These are phyloP conservation scores for Geranium brycei DNA, from an alignment of 345 rosid species.

Conservation along the genomic window DNA sequence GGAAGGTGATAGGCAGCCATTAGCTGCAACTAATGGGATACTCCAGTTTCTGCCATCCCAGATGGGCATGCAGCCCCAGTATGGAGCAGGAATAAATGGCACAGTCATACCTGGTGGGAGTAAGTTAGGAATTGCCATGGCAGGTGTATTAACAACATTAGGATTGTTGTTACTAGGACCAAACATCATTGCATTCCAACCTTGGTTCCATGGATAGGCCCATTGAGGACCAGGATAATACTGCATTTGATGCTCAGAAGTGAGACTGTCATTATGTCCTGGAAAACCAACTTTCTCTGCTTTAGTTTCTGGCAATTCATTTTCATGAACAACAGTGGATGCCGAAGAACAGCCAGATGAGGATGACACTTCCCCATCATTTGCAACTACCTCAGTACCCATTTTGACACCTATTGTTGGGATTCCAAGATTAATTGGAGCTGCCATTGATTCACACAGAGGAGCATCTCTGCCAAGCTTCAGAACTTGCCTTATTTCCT, in stretches of 20 bases:
- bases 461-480: too few species aligned
- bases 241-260: slow-evolving; percentile 1
- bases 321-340: background rate
- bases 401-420: too few species aligned
- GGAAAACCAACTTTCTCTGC: background rate
- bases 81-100: slow-evolving; percentile 20
- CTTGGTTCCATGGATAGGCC: slow-evolving; percentile 8
- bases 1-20: slow-evolving; percentile 5
- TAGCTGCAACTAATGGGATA: slow-evolving; percentile 4
- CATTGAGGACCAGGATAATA: slow-evolving; percentile 14
- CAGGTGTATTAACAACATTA: background rate
- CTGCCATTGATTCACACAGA: too few species aligned
- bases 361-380: slow-evolving; percentile 4
- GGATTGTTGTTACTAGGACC: too few species aligned
- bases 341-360: slow-evolving; percentile 14
- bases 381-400: too few species aligned
- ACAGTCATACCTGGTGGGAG: slow-evolving; percentile 17
- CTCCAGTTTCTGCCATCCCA: slow-evolving; percentile 2
- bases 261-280: too few species aligned
- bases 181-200: too few species aligned
- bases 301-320: background rate
- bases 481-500: too few species aligned
- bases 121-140: slow-evolving; percentile 2
- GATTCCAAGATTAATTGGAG: too few species aligned
- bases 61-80: slow-evolving; percentile 13